Conservation (phyloP, 495 filamentous ascomycete species). For the Lasiosphaeris hirsuta region DNA sequence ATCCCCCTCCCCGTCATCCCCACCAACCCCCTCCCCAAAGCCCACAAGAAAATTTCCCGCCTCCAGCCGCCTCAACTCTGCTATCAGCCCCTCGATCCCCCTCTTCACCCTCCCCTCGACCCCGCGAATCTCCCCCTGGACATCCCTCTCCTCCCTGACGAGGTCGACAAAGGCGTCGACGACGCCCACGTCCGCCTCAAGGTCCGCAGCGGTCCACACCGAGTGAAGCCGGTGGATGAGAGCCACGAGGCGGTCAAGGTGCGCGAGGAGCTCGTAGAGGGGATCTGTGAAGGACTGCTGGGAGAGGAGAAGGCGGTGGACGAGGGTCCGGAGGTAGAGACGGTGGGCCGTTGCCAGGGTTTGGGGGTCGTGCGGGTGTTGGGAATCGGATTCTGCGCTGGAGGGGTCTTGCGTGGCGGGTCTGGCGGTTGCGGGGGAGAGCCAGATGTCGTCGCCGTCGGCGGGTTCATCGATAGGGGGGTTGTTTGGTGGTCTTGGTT, state of each 20-base stretch:
- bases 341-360: constrained; percentile 75
- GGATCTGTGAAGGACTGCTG: constrained; percentile 64
- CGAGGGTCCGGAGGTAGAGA: constrained; percentile 64
- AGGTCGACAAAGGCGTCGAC: constrained; percentile 70
- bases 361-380: constrained; percentile 66
- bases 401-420: constrained; percentile 2
- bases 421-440: constrained; percentile 19
- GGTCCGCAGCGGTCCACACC: constrained; percentile 68
- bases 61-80: constrained; percentile 43
- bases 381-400: constrained; percentile 4
- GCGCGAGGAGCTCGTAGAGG: constrained; percentile 66
- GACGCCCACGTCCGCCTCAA: constrained; percentile 75
- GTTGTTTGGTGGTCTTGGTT: not conserved
- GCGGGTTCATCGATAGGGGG: not conserved
- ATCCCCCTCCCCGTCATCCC: constrained; percentile 23
- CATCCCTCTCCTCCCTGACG: constrained; percentile 61
- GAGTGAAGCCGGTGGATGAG: constrained; percentile 66
- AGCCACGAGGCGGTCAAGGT: constrained; percentile 73
- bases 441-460: constrained; percentile 25
- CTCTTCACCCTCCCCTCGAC: constrained; percentile 51
- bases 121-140: constrained; percentile 54
- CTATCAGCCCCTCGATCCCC: constrained; percentile 62
- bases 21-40: constrained; percentile 17
- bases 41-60: constrained; percentile 4
- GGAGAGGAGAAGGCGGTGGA: constrained; percentile 66